Percentiles rank a stretch among this genome's conserved stretches.
These are phyloP conservation scores for Entomortierella chlamydospora DNA, from an alignment of 192 early-diverging fungal species.

Conservation along the genomic window DNA sequence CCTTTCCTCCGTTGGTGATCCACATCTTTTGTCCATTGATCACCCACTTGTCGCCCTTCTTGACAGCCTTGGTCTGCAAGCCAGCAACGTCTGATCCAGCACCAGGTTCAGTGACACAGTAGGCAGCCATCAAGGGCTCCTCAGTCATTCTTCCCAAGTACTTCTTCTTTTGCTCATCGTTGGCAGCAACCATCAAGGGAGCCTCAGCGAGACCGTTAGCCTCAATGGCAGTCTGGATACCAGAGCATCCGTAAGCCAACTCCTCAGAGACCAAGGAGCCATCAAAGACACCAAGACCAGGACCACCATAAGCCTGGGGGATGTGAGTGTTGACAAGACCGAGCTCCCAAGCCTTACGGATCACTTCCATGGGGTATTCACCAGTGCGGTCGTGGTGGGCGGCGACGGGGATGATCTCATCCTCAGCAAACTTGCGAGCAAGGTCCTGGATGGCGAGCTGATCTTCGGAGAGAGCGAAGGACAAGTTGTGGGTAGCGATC, in stretches of 20 bases:
- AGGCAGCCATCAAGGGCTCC: constrained; percentile 94
- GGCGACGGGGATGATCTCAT: constrained; percentile 91
- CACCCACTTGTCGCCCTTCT: constrained; percentile 84
- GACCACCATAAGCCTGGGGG: constrained; percentile 85
- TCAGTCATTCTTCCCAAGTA: constrained; percentile 97
- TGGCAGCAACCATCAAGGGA: constrained; percentile 89
- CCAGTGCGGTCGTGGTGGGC: constrained; percentile 95
- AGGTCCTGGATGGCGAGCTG: constrained; percentile 90
- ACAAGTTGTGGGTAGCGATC: constrained; percentile 36
- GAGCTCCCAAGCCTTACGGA: constrained; percentile 93
- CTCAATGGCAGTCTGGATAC: constrained; percentile 97
- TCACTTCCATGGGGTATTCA: constrained; percentile 88
- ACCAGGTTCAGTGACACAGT: constrained; percentile 88
- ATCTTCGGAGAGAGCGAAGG: constrained; percentile 84
- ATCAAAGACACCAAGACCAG: constrained; percentile 90
- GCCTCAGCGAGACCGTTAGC: constrained; percentile 96
- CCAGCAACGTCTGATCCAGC: constrained; percentile 85
- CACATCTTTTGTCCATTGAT: constrained; percentile 96
- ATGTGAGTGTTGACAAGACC: constrained; percentile 94
- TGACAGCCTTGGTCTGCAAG: constrained; percentile 73
- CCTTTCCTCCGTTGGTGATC: constrained; percentile 97
- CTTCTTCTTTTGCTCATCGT: constrained; percentile 93
- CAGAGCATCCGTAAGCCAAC: constrained; percentile 92
- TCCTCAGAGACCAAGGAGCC: constrained; percentile 91
- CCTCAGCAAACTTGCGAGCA: constrained; percentile 88